phyloP scores from a whole-genome alignment of 345 rosid genomes.

The Hibiscus syriacus region DNA sequence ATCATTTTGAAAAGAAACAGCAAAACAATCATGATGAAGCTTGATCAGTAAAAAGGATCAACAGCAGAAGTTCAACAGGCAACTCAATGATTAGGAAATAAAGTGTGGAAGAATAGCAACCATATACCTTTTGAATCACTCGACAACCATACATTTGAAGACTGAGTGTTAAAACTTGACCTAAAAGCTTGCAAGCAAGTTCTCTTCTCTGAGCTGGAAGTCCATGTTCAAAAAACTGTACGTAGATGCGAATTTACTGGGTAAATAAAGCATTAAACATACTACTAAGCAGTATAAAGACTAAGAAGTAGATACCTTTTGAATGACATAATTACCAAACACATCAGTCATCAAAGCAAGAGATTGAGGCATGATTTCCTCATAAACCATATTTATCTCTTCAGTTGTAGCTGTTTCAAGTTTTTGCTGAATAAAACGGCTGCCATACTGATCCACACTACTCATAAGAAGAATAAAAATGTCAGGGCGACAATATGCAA shows the following conservation, averaged over 20 bases:
- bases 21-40: neutral
- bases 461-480: neutral
- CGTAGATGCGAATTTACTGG: neutral
- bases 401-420: constrained; percentile 17
- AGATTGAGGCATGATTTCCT: constrained; percentile 55
- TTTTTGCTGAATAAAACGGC: constrained; percentile 26
- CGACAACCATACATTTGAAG: constrained; percentile 72
- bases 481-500: neutral
- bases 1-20: neutral
- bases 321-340: constrained; percentile 65
- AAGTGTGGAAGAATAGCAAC: neutral
- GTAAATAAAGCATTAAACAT: neutral
- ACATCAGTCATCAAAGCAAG: constrained; percentile 66
- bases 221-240: constrained; percentile 66
- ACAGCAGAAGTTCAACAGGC: neutral
- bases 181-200: constrained; percentile 41
- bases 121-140: constrained; percentile 57
- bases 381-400: constrained; percentile 54
- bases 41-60: neutral
- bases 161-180: constrained; percentile 50
- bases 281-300: constrained; percentile 3
- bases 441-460: constrained; percentile 76
- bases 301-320: constrained; percentile 33
- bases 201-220: constrained; percentile 48
- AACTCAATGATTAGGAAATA: neutral